Evolutionary conservation across 108 stramenopile genomes (phyloP), one percentile per base, ranked within the genome.

Genomic region (Ochromonas danica): DNA sequence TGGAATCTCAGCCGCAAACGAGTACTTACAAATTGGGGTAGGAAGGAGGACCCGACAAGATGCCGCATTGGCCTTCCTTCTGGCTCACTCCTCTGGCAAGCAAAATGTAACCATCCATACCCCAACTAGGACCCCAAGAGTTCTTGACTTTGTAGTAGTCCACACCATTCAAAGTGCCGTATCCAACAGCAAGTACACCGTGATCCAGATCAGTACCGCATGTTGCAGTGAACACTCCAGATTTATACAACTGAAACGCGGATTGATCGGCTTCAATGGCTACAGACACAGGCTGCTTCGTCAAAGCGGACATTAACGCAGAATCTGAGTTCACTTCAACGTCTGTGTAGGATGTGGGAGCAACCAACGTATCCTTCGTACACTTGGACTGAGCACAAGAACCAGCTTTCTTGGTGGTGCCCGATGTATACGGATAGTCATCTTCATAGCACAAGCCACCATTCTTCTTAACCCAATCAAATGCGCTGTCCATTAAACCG

Each of bases 401-500:
- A 57, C 36, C 27, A 70, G 79, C 41, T 51, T 80, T 65, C 25
- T 83, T 84, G 1, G 81, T 80, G 17, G 31, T 67, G 30, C 87
- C 86, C 28, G 85, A 87, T 28, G 25, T 63, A 82, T 97, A 97
- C 0, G 95, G 94, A 77, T 97, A 97, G 79, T 94, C 94, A 1
- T 78, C 89, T 81, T 96, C 95, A 39, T 89, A 86, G 83, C 92
- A 93, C 40, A 97, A 86, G 39, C 87, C 82, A 85, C 95, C 95
- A 41, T 86, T 88, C 2, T 82, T 71, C 62, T 89, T 90, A 62
- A 94, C 93, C 81, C 90, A 95, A 71, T 92, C 89, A 85, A 94
- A 94, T 33, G 94, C 93, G 74, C 92, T 92, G 86, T 94, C 94
- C 93, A 96, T 97, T 82, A 94, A 81, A 81, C 97, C 97, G 0